Evolutionary conservation across 495 filamentous ascomycete genomes (phyloP), one percentile per base, ranked within the genome.

Genomic region (Penicillium cosmopolitanum): DNA sequence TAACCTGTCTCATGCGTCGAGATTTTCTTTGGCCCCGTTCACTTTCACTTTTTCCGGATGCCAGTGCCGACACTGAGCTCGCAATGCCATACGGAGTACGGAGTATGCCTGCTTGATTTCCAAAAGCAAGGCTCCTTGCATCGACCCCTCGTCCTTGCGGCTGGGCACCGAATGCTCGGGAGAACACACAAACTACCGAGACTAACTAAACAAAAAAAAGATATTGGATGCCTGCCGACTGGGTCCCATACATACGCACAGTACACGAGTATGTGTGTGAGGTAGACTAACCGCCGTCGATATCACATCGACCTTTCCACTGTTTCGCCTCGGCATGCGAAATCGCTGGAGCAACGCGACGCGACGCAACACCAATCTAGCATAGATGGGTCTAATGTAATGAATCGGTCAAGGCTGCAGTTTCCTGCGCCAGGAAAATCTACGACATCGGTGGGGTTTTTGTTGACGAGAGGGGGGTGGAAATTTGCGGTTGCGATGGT

Each of bases 51-150:
- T 31, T 31, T 44, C 18, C 54, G 56, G 56, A 48, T 61, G 19
- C 50, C 19, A 57, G 38, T 16, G 42, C 56, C 58, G 53, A 44
- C 42, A 44, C 42, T 44, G 42, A 4, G 16, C 36, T 12, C 12
- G 36, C 36, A 38, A 12, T 38, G 16, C 42, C 42, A 44, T 44
- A 13, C 16, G 3, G 23, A 23, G 12, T 44, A 31, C 28, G 8
- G 28, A 31, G 28, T 19, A 44, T 44, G 46, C 46, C 21, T 48
- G 56, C 58, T 47, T 36, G 50, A 51, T 52, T 62, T 57, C 58
- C 61, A 43, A 38, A 43, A 38, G 56, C 56, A 51, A 51, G 61
- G 64, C 66, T 67, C 66, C 66, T 69, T 69, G 66, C 66, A 67
- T 62, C 23, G 54, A 50, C 33, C 31, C 53, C 54, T 55, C 52